Evolutionary conservation across 805 yeast species (phyloP).

Genomic region (Myxozyma sirexii): DNA sequence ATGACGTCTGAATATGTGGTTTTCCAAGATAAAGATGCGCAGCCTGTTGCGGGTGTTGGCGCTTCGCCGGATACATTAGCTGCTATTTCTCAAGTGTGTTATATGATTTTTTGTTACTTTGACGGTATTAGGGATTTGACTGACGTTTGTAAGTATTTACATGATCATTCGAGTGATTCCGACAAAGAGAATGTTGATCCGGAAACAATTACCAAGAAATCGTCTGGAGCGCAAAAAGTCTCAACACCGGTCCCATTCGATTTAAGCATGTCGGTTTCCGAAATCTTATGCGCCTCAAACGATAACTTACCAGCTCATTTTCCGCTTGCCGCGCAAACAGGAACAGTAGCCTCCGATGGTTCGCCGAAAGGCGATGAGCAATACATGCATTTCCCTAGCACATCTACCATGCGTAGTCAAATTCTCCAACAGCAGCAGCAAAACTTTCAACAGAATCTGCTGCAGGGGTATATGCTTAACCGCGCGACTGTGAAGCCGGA

Average conservation of each 20-base stretch:
- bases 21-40: background rate
- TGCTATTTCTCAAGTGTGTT: conserved; percentile 19
- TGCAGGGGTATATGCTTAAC: background rate
- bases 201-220: background rate
- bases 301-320: background rate
- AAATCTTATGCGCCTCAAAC: conserved; percentile 8
- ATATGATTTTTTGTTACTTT: no score
- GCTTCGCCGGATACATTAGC: conserved; percentile 23
- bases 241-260: conserved; percentile 8
- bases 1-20: background rate
- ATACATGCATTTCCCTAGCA: background rate
- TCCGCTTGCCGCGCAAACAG: background rate
- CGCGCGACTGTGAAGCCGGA: background rate
- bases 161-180: conserved; percentile 6
- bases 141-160: background rate
- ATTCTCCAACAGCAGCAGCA: background rate
- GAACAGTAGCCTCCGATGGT: background rate
- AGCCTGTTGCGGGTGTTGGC: background rate
- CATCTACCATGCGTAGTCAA: background rate
- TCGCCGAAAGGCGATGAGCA: background rate
- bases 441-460: background rate
- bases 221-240: background rate
- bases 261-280: conserved; percentile 16
- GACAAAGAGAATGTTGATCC: conserved; percentile 27
- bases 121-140: background rate